phyloP scores from a whole-genome alignment of 441 rosid genomes.

The Omphalea diandra region DNA sequence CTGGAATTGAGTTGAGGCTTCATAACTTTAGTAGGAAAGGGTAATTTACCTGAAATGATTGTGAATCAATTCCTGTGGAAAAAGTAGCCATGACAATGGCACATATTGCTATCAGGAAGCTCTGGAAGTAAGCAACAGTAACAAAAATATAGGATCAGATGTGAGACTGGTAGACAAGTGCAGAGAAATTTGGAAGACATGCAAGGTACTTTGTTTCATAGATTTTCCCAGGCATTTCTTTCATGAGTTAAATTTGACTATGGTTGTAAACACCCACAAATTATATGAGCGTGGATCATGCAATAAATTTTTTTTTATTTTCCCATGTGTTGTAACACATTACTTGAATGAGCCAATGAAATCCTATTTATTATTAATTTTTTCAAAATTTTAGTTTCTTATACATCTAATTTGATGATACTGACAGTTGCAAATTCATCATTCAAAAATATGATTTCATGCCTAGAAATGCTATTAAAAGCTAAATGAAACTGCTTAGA shows the following conservation, averaged over 20 bases:
- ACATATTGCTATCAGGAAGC: conserved; percentile 78
- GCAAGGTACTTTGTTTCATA: not conserved
- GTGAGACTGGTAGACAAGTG: not conserved
- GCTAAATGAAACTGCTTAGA: too few species aligned
- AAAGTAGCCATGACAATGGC: conserved; percentile 89
- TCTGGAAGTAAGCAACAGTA: conserved; percentile 31
- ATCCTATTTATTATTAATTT: not conserved
- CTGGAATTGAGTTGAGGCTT: not conserved
- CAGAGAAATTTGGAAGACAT: not conserved
- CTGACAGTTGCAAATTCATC: too few species aligned
- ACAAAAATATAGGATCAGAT: not conserved
- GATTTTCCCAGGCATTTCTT: not conserved
- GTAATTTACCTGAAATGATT: conserved; percentile 65
- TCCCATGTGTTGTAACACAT: too few species aligned
- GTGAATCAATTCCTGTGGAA: conserved; percentile 90
- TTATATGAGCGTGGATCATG: not conserved
- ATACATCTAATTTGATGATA: too few species aligned
- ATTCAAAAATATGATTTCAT: too few species aligned
- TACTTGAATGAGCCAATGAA: too few species aligned
- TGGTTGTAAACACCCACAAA: not conserved
- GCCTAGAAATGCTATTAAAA: too few species aligned
- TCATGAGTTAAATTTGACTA: not conserved
- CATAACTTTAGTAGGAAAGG: not conserved
- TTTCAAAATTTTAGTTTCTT: too few species aligned
- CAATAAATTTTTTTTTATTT: too few species aligned